Evolutionary conservation across 148 eudicot genomes (phyloP), one percentile per base, ranked within the genome.

Genomic region (Suaeda aralocaspica): DNA sequence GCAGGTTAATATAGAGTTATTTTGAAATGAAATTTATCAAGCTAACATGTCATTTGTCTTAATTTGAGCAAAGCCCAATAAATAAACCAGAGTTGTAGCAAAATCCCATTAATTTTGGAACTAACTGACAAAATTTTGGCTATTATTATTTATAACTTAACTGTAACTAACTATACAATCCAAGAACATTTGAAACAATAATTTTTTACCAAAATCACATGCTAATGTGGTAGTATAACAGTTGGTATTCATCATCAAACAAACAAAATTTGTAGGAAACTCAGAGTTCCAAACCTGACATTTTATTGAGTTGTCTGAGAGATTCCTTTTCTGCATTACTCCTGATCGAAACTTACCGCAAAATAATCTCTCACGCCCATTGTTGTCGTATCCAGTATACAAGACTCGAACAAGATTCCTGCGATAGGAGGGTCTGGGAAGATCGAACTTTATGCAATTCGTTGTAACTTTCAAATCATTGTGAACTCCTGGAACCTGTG

Each of bases 291-390:
- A 36, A 42, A 61, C 16, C 46, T 61, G 66, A 42, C 46, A 34
- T 26, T 22, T 19, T 56, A 24, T 25, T 56, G 59, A 56, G 59
- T 56, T 61, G 48, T 36, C 26, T 34, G 16, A 3, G 2, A 61
- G 66, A 61, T 61, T 61, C 66, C 66, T 21, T n/a, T n/a, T n/a
- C n/a, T n/a, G n/a, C n/a, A n/a, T n/a, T n/a, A 18, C 28, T 19
- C n/a, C n/a, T n/a, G n/a, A 24, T 42, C 14, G 60, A 28, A 18
- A 28, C 34, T 57, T 34, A 5, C 34, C 26, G 34, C 34, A 28
- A 57, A 5, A 28, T 28, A 9, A 57, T 28, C 29, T 48, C n/a
- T 48, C 51, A 48, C 0, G 16, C 14, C 51, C 11, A 42, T 42
- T 42, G 46, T 42, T 42, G 46, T 14, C 9, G 13, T 11, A 42